phyloP scores from a whole-genome alignment of 2,329 filamentous ascomycete genomes.

The Aspergillus ochraceoroseus region DNA sequence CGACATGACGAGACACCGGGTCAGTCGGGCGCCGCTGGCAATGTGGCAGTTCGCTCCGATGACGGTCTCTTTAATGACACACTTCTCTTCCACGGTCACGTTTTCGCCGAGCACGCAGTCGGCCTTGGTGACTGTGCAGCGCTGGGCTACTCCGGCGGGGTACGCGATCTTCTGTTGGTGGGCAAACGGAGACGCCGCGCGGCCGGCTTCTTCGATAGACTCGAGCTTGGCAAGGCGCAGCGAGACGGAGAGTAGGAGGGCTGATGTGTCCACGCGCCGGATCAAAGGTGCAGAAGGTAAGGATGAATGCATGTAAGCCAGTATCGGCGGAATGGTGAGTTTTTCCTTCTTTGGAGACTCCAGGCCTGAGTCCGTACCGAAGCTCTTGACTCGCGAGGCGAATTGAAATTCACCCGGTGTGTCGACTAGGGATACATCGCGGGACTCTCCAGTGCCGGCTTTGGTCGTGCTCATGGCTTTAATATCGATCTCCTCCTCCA shows the following conservation, averaged over 20 bases:
- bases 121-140: conserved; percentile 73
- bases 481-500: conserved; percentile 54
- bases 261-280: conserved; percentile 80
- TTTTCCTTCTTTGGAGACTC: conserved; percentile 18
- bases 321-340: conserved; percentile 63
- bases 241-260: conserved; percentile 74
- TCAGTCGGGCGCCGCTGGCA: conserved; percentile 74
- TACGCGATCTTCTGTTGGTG: conserved; percentile 77
- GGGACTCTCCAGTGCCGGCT: conserved; percentile 23
- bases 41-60: conserved; percentile 86
- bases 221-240: conserved; percentile 79
- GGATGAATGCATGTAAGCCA: conserved; percentile 71
- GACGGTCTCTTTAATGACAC: conserved; percentile 86
- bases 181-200: conserved; percentile 65
- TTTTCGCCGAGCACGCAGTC: conserved; percentile 86
- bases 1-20: conserved; percentile 89
- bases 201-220: conserved; percentile 58
- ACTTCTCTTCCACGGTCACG: conserved; percentile 81
- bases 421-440: conserved; percentile 5
- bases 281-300: conserved; percentile 59
- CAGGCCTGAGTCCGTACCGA: conserved; percentile 11
- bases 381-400: conserved; percentile 29
- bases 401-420: conserved; percentile 15
- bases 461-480: conserved; percentile 53
- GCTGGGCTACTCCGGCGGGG: conserved; percentile 71